Base-by-base conservation (phyloP, 2,329 filamentous ascomycete species). In the Acrocalymma vagum region DNA sequence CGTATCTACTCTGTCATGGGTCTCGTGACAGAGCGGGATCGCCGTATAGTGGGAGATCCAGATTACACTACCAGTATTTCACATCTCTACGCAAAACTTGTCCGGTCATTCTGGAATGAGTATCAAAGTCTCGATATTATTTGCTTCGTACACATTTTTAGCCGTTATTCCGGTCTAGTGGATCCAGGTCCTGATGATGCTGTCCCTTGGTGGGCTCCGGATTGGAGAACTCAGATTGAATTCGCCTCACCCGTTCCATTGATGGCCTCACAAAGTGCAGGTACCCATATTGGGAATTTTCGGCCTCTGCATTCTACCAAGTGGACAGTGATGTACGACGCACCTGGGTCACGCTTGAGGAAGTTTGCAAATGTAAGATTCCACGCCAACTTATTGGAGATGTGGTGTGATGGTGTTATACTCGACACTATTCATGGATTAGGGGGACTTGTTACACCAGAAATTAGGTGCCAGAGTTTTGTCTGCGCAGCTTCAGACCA, bases 181-280 rank as follows among this genome's bases (percentile, higher is more conserved):
- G 52, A 62, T 25, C 34, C 42, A 1, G 55, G 48, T 2, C 3
- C 23, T 7, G 26, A 53, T 3, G 9, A 43, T n/a, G 47, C 48
- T 5, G 42, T 52, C 2, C 59, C 63, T 5, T 59, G 50, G 2
- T 65, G 60, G 62, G 42, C 49, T 7, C 63, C 63, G 3, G 62
- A 65, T 27, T 66, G 62, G 60, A 39, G 62, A 16, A 49, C 49
- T 3, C 46, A 48, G 4, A 55, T 57, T 28, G 54, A 62, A 9
- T 62, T 51, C 29, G 55, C 55, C 28, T 63, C 59, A 10, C 62
- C 63, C n/a, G 60, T 66, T 6, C 63, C 63, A 17, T 43, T 66
- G 8, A 64, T 65, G 59, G 63, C 55, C n/a, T 64, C 60, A 21
- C 63, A 66, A 32, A 63, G 57, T 31, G 53, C 60, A 9, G 64